Evolutionary conservation across 1,139 yeast genomes (phyloP).

Genomic region (Yamadazyma oceani): DNA sequence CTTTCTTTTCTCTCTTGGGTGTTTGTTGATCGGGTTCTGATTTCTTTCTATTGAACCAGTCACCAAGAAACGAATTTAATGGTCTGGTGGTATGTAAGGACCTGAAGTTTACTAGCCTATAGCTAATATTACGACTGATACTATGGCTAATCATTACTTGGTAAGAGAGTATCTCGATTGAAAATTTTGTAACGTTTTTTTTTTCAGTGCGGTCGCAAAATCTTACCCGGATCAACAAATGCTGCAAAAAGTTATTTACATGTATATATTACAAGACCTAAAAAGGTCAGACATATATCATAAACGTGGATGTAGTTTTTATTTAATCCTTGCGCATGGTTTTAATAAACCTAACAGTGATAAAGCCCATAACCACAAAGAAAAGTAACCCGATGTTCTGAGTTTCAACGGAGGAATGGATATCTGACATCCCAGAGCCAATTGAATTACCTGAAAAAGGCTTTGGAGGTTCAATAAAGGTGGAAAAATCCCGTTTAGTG

Average conservation of each 20-base stretch:
- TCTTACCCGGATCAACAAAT: neutral
- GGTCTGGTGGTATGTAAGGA: slow-evolving; percentile 13
- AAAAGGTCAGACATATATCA: neutral
- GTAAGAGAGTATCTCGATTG: too few relatives aligned
- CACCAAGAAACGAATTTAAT: slow-evolving; percentile 19
- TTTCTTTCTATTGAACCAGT: slow-evolving; percentile 22
- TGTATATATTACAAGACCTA: too few relatives aligned
- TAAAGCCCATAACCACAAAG: slow-evolving; percentile 16
- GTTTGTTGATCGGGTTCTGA: slow-evolving; percentile 1
- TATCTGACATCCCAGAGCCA: neutral
- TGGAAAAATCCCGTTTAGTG: neutral
- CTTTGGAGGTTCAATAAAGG: neutral
- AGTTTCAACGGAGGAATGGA: slow-evolving; percentile 3
- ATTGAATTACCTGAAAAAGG: neutral
- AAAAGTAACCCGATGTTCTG: slow-evolving; percentile 17
- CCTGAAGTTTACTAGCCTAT: slow-evolving; percentile 8
- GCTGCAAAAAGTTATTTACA: neutral
- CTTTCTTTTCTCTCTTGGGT: slow-evolving; percentile 25
- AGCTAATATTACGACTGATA: slow-evolving; percentile 1
- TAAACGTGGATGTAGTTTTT: neutral
- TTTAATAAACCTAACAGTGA: slow-evolving; percentile 16
- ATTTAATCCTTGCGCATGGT: neutral
- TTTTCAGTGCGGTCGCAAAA: neutral
- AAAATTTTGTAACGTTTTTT: too few relatives aligned
- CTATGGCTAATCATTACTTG: neutral